Percentiles rank a stretch among this genome's conserved stretches.
Conservation (phyloP, 768 basidiomycete genomes). For the Mycena rebaudengoi region DNA sequence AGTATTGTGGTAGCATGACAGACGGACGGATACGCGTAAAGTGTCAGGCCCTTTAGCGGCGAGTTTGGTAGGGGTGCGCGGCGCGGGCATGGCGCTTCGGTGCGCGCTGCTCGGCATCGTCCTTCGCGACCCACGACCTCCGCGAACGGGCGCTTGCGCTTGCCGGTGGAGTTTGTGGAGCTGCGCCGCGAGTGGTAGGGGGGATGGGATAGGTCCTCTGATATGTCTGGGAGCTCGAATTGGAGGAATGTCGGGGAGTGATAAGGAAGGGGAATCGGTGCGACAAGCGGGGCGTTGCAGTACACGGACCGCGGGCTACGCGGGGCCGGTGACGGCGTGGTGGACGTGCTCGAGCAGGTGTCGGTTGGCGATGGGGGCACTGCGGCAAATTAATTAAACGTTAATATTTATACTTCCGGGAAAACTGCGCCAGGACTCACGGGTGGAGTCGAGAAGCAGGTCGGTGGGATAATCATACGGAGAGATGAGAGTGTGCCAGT, state of each 20-base stretch:
- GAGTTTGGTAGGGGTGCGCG: no score
- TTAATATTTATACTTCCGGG: no score
- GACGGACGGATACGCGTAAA: slow-evolving; percentile 9
- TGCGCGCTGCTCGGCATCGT: slow-evolving; percentile 16
- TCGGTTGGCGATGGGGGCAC: slow-evolving; percentile 56
- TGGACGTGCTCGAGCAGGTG: slow-evolving; percentile 35
- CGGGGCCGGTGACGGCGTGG: slow-evolving; percentile 30
- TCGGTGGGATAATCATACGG: slow-evolving; percentile 25
- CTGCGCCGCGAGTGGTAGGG: slow-evolving; percentile 58
- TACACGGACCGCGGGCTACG: slow-evolving; percentile 57
- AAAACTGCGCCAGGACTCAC: no score
- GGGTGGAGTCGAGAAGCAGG: slow-evolving; percentile 31
- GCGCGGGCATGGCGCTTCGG: slow-evolving; percentile 28
- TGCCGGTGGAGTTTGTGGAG: slow-evolving; percentile 33
- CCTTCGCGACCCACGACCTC: slow-evolving; percentile 29
- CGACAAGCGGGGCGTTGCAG: slow-evolving; percentile 75
- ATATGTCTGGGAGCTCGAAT: slow-evolving; percentile 71
- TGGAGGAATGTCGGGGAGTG: slow-evolving; percentile 76
- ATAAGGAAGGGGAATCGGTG: slow-evolving; percentile 74
- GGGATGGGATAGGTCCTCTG: slow-evolving; percentile 75
- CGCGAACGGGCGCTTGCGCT: slow-evolving; percentile 67
- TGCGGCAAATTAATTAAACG: no score
- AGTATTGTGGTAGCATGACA: no score
- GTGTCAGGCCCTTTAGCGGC: no score
- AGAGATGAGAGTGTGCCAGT: slow-evolving; percentile 25